Evolutionary conservation across 768 basidiomycete species (phyloP), one percentile per base, ranked within the genome.

Genomic region (Mycena rosella): DNA sequence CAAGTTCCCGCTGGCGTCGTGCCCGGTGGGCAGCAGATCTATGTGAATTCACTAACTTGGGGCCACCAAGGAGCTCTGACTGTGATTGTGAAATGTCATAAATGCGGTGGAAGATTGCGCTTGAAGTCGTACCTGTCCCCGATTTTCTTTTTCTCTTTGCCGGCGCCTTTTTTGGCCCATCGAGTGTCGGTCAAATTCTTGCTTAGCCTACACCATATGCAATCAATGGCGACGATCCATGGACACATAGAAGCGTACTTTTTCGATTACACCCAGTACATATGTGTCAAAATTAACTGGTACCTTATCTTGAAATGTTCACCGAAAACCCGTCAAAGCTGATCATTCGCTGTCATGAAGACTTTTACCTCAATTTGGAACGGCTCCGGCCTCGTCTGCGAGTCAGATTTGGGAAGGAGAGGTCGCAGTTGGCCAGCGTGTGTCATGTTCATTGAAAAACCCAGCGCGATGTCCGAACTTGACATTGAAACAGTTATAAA

Each of bases 271-370:
- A 36, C 34, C 34, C 34, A 36, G 34, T 36, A 36, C 34, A 36
- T 36, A 36, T 36, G 45, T 47, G 26, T 29, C 24, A 29, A 49
- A 49, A 18, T 49, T 29, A 49, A 49, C 14, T 11, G 48, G 48
- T 15, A 27, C 13, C 48, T 49, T 49, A 13, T 49, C 48, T 49
- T 49, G 13, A 49, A 49, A 49, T 49, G 48, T 49, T 49, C 48
- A 4, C 48, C 29, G 48, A 49, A 18, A 49, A 49, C 48, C 48
- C 10, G 13, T 29, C 27, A 27, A 26, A 49, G 48, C 17, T 49
- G 48, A 49, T 49, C 17, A 49, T 49, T 49, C 5, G 13, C 17
- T 29, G 17, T 49, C 48, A 49, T 13, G 27, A 14, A 29, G 26
- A 29, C 48, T 29, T 8, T 49, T 29, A 49, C 48, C 48, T 29